Evolutionary conservation across 129 eudicot genomes (phyloP), one percentile per base, ranked within the genome.

Genomic region (Artemisia tridentata): DNA sequence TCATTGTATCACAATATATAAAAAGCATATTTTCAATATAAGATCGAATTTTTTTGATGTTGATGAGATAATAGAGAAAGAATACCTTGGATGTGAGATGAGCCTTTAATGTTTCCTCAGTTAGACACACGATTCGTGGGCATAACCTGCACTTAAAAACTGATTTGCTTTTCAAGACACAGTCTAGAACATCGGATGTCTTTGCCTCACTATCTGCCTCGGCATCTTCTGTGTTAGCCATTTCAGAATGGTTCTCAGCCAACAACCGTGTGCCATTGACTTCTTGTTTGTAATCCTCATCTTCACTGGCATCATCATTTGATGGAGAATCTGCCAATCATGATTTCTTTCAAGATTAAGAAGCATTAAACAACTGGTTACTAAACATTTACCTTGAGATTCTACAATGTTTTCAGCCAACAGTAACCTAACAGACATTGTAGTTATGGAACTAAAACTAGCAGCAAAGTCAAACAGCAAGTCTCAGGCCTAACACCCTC

Each of bases 131-230:
- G 17, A 90, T 87, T 80, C 91, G 84, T 18, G 97, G 99, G 76
- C 99, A 93, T 54, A 90, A 77, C 83, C 75, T 93, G 84, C 99
- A 93, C 79, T 87, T 93, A 65, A 81, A 93, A 80, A 90, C 99
- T 57, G 99, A 87, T 79, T 93, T 93, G 79, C 72, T 31, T 84
- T 84, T 85, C 79, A 93, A 69, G 53, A 89, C 80, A 75, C 84
- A 87, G 34, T 75, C 83, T 41, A 82, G 48, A 16, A 64, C 50
- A 72, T 87, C 86, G 13, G 63, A 60, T 43, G 65, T 61, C 72
- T 57, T 49, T n/a, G 69, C 70, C 29, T 78, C 79, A 69, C 84
- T 71, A 59, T 66, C 75, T 6, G 78, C 64, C 47, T 50, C 50
- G 0, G 77, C 11, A 72, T 41, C 71, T 48, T 50, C 43, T 12